phyloP scores from a whole-genome alignment of 495 filamentous ascomycete species.

The Hypomontagnella monticulosa region DNA sequence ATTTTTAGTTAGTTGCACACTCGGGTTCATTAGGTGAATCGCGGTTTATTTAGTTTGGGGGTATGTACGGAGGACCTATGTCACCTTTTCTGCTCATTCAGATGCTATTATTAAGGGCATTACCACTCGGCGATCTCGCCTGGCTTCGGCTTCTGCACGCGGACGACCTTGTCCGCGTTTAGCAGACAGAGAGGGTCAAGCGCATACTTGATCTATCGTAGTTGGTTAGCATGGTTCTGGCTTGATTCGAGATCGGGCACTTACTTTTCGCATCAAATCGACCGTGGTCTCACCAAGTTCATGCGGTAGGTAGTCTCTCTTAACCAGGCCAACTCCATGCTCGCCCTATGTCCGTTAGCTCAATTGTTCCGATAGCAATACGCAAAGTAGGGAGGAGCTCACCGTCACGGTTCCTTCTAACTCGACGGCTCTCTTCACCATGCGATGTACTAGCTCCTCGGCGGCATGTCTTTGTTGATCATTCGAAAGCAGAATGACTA shows the following conservation, averaged over 20 bases:
- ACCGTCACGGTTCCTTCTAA: conserved; percentile 84
- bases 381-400: conserved; percentile 15
- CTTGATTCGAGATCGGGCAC: conserved; percentile 20
- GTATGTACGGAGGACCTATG: conserved; percentile 15
- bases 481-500: conserved; percentile 78
- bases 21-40: conserved; percentile 5
- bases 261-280: conserved; percentile 80
- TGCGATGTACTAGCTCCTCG: conserved; percentile 78
- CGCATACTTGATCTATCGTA: conserved; percentile 67
- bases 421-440: conserved; percentile 85
- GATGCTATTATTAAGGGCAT: conserved; percentile 13
- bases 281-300: conserved; percentile 78
- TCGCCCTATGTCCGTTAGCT: conserved; percentile 62
- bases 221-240: conserved; percentile 10
- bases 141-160: conserved; percentile 63
- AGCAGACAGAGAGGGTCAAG: conserved; percentile 81
- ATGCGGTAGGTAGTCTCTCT: conserved; percentile 80
- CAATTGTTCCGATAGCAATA: not conserved
- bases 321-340: conserved; percentile 83
- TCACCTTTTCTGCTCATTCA: conserved; percentile 9
- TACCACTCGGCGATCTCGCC: conserved; percentile 64
- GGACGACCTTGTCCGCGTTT: conserved; percentile 83
- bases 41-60: not conserved
- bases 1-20: conserved; percentile 1
- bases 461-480: conserved; percentile 69